Evolutionary conservation across 2,329 filamentous ascomycete species (phyloP).

Genomic region (Talaromyces funiculosus): DNA sequence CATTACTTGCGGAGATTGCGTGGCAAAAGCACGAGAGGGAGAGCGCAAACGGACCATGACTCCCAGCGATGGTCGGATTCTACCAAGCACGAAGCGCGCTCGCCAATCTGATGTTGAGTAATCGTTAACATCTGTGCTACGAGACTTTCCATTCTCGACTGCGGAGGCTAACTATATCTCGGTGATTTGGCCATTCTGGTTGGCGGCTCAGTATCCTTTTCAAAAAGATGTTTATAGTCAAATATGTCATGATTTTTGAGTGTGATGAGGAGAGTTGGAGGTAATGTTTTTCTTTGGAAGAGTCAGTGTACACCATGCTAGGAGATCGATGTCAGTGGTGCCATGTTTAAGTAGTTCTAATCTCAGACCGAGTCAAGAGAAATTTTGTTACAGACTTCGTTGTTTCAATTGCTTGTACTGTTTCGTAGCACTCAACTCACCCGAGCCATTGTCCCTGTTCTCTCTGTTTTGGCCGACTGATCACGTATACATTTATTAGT

Average conservation of each 20-base stretch:
- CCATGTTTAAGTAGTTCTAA: no score
- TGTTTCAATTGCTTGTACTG: not conserved
- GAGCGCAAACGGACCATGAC: not conserved
- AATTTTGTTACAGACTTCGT: not conserved
- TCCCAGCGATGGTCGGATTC: not conserved
- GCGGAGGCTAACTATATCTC: not conserved
- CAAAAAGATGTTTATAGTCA: not conserved
- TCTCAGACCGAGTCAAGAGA: not conserved
- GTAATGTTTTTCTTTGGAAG: not conserved
- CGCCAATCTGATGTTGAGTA: not conserved
- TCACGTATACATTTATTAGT: not conserved
- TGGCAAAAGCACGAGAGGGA: not conserved
- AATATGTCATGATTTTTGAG: not conserved
- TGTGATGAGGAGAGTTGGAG: not conserved
- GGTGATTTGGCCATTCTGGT: not conserved
- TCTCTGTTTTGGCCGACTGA: not conserved
- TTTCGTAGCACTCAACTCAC: not conserved
- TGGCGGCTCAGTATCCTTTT: not conserved
- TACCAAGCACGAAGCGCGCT: not conserved
- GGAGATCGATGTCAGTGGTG: not conserved
- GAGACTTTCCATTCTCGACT: not conserved
- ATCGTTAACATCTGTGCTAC: not conserved
- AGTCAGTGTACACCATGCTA: not conserved
- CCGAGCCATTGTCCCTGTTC: not conserved
- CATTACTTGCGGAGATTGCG: constrained; percentile 30